Evolutionary conservation across 2,329 filamentous ascomycete species (phyloP), one percentile per base, ranked within the genome.

Genomic region (Epichloe glyceriae): DNA sequence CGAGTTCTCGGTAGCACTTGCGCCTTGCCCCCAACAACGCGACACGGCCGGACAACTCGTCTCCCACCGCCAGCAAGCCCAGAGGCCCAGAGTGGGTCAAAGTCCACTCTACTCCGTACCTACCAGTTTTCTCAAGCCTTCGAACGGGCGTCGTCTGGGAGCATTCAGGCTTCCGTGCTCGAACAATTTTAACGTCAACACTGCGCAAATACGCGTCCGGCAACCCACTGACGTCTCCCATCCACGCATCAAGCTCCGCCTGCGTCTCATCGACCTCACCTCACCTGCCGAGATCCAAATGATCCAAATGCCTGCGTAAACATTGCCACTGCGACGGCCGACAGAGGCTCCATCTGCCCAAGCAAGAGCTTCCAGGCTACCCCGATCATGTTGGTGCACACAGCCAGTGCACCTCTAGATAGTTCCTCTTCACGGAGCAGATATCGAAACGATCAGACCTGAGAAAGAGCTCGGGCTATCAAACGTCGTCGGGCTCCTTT

Each of bases 341-440:
- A 55, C 34, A 39, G 40, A 41, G 49, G 33, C 41, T 43, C 41
- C 26, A 40, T 26, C 22, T 15, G 41, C 40, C 46, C 20, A 45
- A 40, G 41, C 40, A 37, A 33, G n/a, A 50, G 59, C 58, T 57
- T 56, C 56, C 59, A 66, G 65, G 65, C 67, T 55, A 65, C 54
- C 60, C 59, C 60, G 67, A 71, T 67, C 68, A 71, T 71, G 68
- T 70, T 69, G 63, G 62, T 64, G 61, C 62, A 64, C 62, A 60
- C 61, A 56, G 58, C 59, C 55, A 62, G 56, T 57, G 57, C 58
- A 60, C 56, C 63, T 63, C 60, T 61, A 66, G 61, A 64, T 57
- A 65, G 56, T 56, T 62, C 58, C 62, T 56, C 64, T 62, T 54
- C 61, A 57, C 60, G 65, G 62, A 66, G 65, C 62, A 63, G 61